phyloP scores from a whole-genome alignment of 192 early-diverging fungal species.

The Linnemannia exigua region DNA sequence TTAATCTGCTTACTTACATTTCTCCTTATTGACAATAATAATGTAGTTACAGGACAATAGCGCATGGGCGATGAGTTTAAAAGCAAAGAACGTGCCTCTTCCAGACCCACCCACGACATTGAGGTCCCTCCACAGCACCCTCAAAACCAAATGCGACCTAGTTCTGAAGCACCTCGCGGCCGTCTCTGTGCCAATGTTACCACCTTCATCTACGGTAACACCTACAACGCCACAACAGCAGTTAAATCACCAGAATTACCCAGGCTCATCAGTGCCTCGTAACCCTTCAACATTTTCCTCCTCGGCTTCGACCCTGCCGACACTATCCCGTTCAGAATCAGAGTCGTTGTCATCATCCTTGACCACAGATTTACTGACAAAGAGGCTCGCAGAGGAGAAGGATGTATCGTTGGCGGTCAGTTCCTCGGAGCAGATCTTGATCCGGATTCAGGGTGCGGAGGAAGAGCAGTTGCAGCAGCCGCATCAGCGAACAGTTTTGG shows the following conservation, averaged over 20 bases:
- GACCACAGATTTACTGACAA: not conserved
- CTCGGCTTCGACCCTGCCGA: not conserved
- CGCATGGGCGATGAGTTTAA: not conserved
- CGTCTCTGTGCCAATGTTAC: not conserved
- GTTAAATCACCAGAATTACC: not conserved
- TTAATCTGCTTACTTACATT: not conserved
- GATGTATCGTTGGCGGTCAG: not conserved
- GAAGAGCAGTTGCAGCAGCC: too few species aligned
- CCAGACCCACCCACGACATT: conserved; percentile 27
- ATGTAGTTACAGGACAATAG: conserved; percentile 7
- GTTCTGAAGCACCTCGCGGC: conserved; percentile 18
- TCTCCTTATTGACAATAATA: not conserved
- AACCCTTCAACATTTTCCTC: not conserved
- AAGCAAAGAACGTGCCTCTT: not conserved
- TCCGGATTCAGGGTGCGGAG: not conserved
- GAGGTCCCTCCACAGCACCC: not conserved
- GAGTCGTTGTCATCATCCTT: not conserved
- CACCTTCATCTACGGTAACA: too few species aligned
- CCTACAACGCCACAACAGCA: not conserved
- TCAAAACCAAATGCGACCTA: conserved; percentile 26
- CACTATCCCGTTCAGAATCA: not conserved
- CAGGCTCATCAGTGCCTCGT: not conserved
- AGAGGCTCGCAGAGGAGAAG: not conserved
- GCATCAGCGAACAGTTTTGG: too few species aligned
- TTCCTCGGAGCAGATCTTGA: not conserved